phyloP scores from a whole-genome alignment of 176 grass and related monocot species.

The Eleusine indica region DNA sequence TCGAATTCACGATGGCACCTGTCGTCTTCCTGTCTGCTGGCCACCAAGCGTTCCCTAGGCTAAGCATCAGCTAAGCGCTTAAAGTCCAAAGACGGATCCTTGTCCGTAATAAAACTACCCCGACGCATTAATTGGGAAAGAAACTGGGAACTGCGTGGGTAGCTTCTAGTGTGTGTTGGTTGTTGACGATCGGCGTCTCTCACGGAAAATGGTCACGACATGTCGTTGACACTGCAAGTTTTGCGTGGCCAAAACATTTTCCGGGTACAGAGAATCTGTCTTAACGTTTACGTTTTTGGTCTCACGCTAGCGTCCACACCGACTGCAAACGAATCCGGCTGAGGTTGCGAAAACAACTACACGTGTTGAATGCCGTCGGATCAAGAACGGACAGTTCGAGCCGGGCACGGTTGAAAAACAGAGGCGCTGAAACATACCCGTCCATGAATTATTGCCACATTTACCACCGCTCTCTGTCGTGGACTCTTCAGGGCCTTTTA shows the following conservation, averaged over 20 bases:
- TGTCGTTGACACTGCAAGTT: not conserved
- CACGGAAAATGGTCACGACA: not conserved
- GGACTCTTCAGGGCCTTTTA: not conserved
- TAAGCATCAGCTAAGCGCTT: constrained; percentile 16
- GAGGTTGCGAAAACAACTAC: constrained; percentile 7
- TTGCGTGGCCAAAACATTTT: too few species aligned
- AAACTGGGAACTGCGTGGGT: not conserved
- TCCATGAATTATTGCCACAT: not conserved
- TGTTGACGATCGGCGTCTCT: constrained; percentile 18
- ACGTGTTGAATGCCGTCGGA: constrained; percentile 10
- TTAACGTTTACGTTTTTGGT: not conserved
- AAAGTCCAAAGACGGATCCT: not conserved
- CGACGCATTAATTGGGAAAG: constrained; percentile 12
- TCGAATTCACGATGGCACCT: constrained; percentile 16
- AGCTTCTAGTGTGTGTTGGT: not conserved
- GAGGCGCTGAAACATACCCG: constrained; percentile 1
- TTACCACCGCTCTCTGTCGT: not conserved
- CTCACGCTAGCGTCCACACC: not conserved
- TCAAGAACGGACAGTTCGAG: constrained; percentile 1
- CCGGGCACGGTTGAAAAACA: not conserved
- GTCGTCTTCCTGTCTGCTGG: not conserved
- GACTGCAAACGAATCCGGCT: not conserved
- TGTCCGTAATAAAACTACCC: not conserved
- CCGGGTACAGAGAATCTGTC: not conserved
- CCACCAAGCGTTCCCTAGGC: constrained; percentile 1